A percentile compares a stretch with the other conserved stretches of the same genome.
These are phyloP conservation scores for Pholiota conissans DNA, from an alignment of 768 basidiomycete species.

Conservation along the genomic window DNA sequence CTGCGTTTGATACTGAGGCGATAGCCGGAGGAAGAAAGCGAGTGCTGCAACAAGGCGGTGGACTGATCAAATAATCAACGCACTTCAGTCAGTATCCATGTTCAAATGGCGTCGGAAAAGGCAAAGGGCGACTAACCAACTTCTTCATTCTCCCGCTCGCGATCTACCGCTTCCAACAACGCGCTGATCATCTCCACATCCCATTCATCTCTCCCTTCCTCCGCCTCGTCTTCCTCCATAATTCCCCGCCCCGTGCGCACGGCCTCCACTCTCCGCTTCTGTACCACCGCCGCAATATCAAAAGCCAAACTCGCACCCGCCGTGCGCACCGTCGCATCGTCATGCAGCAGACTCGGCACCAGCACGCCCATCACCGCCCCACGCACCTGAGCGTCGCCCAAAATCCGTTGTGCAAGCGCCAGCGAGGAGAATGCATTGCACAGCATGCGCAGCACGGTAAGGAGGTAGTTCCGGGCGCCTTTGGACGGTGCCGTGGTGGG, in stretches of 20 bases:
- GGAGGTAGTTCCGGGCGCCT: slow-evolving; percentile 52
- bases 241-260: slow-evolving; percentile 28
- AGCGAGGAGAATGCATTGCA: slow-evolving; percentile 64
- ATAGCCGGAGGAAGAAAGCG: slow-evolving; percentile 72
- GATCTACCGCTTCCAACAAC: slow-evolving; percentile 73
- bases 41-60: slow-evolving; percentile 82
- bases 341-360: slow-evolving; percentile 66
- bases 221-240: slow-evolving; percentile 33
- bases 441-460: slow-evolving; percentile 68
- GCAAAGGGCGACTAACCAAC: slow-evolving; percentile 56
- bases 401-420: slow-evolving; percentile 40
- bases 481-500: slow-evolving; percentile 26
- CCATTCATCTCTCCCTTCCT: slow-evolving; percentile 75
- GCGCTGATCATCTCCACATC: slow-evolving; percentile 83
- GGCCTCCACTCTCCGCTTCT: slow-evolving; percentile 55
- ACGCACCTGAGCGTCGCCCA: slow-evolving; percentile 28
- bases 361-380: slow-evolving; percentile 50
- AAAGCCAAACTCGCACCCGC: slow-evolving; percentile 85
- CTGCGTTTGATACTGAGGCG: slow-evolving; percentile 63
- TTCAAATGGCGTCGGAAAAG: background rate
- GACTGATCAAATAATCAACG: slow-evolving; percentile 42
- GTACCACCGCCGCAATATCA: slow-evolving; percentile 67
- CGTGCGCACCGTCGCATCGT: slow-evolving; percentile 66
- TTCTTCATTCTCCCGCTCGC: slow-evolving; percentile 75
- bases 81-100: background rate